Conservation (phyloP, 495 filamentous ascomycete species). For the Penicillium macrosclerotiorum region DNA sequence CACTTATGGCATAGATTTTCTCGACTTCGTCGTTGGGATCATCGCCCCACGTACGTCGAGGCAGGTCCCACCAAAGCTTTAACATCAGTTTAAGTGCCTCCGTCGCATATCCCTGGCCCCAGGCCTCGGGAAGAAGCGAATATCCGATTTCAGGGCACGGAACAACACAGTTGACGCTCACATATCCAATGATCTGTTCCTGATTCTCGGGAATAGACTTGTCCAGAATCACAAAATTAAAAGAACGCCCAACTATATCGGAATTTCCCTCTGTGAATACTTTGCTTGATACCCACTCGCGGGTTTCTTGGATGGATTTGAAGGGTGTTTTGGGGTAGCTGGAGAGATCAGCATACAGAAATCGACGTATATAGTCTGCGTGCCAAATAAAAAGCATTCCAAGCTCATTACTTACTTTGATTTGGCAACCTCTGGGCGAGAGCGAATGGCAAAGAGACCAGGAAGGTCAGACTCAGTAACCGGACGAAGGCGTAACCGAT, state of each 20-base stretch:
- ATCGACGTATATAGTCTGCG: background rate
- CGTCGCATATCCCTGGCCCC: constrained; percentile 36
- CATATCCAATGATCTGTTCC: constrained; percentile 20
- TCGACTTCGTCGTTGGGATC: constrained; percentile 1
- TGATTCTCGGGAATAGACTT: constrained; percentile 16
- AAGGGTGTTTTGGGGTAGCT: constrained; percentile 23
- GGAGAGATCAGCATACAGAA: background rate
- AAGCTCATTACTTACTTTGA: constrained; percentile 19
- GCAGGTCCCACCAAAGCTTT: constrained; percentile 24
- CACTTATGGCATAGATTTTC: constrained; percentile 22
- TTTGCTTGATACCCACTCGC: constrained; percentile 20
- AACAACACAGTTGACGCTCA: constrained; percentile 16
- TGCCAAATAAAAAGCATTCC: background rate
- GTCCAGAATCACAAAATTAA: constrained; percentile 19
- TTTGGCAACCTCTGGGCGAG: constrained; percentile 17
- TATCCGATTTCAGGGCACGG: constrained; percentile 34
- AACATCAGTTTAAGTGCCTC: constrained; percentile 27
- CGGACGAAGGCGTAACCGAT: constrained; percentile 20
- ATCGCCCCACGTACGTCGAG: background rate
- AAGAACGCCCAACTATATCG: constrained; percentile 19
- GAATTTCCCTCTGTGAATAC: constrained; percentile 14
- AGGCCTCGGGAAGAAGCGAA: constrained; percentile 22
- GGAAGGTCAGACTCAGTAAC: constrained; percentile 11
- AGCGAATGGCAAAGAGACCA: constrained; percentile 19
- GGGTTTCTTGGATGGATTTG: constrained; percentile 18